These are phyloP conservation scores for Paracamarosporium sp. DNA, from an alignment of 2,329 filamentous ascomycete genomes.

Conservation along the genomic window DNA sequence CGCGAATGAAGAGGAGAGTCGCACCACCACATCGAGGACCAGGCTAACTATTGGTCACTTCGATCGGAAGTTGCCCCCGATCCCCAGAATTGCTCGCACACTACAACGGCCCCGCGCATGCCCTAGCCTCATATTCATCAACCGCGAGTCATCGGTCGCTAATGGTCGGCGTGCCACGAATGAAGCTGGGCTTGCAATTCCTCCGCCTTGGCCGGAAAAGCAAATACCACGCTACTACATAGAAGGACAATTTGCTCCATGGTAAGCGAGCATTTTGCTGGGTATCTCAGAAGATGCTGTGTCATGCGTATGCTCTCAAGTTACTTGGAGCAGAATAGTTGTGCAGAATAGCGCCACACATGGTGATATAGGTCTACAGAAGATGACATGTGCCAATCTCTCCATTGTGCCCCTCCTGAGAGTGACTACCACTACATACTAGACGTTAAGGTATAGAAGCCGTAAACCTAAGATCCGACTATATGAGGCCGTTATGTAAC, in stretches of 20 bases:
- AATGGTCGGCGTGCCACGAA: not conserved
- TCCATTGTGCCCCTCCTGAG: not conserved
- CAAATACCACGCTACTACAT: not conserved
- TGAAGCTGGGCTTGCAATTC: not conserved
- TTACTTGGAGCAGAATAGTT: too few species aligned
- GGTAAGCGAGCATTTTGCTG: not conserved
- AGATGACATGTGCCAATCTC: not conserved
- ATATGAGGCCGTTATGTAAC: not conserved
- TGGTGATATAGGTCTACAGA: not conserved
- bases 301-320: not conserved
- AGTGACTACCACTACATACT: constrained; percentile 10
- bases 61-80: not conserved
- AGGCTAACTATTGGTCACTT: not conserved
- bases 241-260: not conserved
- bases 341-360: too few species aligned
- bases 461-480: not conserved
- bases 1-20: not conserved
- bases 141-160: not conserved
- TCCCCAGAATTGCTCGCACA: not conserved
- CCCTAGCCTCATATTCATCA: not conserved
- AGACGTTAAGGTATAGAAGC: constrained; percentile 8
- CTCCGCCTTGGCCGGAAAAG: constrained; percentile 1
- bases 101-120: too few species aligned
- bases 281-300: not conserved
- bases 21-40: not conserved